phyloP scores from a whole-genome alignment of 2,329 filamentous ascomycete genomes.

The Orbilia quercus region DNA sequence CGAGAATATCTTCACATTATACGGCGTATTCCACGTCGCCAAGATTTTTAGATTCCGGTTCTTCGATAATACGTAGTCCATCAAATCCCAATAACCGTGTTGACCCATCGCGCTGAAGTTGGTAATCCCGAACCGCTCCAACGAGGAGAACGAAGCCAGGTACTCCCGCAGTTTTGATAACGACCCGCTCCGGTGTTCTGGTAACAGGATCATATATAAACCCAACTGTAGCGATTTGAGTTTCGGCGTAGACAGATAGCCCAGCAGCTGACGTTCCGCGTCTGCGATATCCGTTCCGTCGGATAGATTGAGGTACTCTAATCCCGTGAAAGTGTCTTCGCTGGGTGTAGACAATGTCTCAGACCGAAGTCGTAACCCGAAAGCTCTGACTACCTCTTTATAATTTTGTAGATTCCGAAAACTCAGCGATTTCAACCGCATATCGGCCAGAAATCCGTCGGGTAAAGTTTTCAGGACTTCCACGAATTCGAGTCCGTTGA shows the following conservation, averaged over 20 bases:
- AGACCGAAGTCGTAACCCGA: constrained; percentile 17
- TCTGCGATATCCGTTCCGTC: neutral
- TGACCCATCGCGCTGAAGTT: neutral
- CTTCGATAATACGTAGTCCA: neutral
- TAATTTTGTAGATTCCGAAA: constrained; percentile 6
- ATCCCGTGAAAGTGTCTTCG: constrained; percentile 15
- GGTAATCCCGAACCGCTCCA: constrained; percentile 28
- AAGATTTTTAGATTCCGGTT: neutral
- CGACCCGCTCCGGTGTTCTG: neutral
- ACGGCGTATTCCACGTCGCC: neutral
- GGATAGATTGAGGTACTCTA: constrained; percentile 31
- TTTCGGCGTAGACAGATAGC: constrained; percentile 23
- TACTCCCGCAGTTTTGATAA: neutral
- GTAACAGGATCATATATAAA: neutral
- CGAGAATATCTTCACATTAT: neutral
- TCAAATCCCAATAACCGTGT: no score
- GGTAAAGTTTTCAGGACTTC: constrained; percentile 13
- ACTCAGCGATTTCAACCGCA: constrained; percentile 40
- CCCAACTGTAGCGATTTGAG: constrained; percentile 39
- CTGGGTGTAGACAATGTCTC: neutral
- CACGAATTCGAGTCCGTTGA: constrained; percentile 25
- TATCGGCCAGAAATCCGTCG: constrained; percentile 5
- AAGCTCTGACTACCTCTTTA: constrained; percentile 20
- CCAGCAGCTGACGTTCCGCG: constrained; percentile 12
- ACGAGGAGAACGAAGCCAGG: constrained; percentile 12